Percentiles rank a stretch among this genome's conserved stretches.
phyloP scores from a whole-genome alignment of 2,329 filamentous ascomycete genomes.

The Cladophialophora yegresii region DNA sequence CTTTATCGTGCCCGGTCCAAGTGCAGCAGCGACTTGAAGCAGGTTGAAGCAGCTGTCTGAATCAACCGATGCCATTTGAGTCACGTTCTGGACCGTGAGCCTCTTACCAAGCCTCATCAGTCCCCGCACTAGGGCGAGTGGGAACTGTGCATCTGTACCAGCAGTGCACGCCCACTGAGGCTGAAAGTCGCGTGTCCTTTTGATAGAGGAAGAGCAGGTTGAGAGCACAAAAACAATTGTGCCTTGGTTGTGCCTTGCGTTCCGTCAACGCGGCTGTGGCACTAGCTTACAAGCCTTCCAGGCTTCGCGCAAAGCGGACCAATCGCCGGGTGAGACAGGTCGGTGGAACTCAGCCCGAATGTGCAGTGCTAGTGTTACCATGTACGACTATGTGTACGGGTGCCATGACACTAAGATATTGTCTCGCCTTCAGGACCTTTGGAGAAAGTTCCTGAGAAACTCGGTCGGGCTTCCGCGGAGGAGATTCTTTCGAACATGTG shows the following conservation, averaged over 20 bases:
- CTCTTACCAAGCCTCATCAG: neutral
- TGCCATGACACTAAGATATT: neutral
- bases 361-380: neutral
- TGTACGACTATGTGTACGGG: neutral
- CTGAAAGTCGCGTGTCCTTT: neutral
- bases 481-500: neutral
- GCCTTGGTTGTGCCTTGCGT: neutral
- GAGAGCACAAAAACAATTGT: neutral
- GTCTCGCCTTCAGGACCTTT: neutral
- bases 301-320: neutral
- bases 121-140: too few relatives aligned
- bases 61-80: neutral
- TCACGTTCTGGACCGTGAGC: neutral
- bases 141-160: neutral
- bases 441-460: neutral
- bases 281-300: neutral
- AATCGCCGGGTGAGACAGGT: neutral
- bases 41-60: neutral
- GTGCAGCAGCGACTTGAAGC: neutral
- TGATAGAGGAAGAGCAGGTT: neutral
- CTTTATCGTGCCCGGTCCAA: neutral
- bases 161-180: neutral
- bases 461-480: neutral
- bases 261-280: neutral
- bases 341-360: neutral